These are phyloP conservation scores for Ustilago crameri DNA, from an alignment of 1,284 basidiomycete genomes.

Conservation along the genomic window DNA sequence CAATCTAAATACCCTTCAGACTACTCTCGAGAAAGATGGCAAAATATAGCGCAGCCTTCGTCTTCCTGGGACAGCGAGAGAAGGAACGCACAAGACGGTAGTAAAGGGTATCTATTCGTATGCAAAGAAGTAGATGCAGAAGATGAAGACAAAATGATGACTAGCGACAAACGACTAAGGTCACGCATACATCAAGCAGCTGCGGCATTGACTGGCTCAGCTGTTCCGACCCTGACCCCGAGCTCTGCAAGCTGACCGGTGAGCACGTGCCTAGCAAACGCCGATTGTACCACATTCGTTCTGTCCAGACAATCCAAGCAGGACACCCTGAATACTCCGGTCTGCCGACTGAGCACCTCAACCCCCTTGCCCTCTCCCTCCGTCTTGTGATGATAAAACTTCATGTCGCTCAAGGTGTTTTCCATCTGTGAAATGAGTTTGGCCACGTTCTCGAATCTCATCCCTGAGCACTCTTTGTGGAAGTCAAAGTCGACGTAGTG, in stretches of 20 bases:
- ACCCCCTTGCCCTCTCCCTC: slow-evolving; percentile 72
- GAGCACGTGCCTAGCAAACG: slow-evolving; percentile 85
- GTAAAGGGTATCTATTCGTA: no score
- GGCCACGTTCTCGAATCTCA: slow-evolving; percentile 74
- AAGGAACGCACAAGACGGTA: no score
- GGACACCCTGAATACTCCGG: slow-evolving; percentile 90
- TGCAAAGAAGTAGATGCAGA: no score
- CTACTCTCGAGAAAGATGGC: no score
- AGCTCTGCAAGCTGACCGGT: slow-evolving; percentile 73
- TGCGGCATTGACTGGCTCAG: not conserved
- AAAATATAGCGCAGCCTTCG: no score
- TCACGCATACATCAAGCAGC: slow-evolving; percentile 1
- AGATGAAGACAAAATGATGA: not conserved
- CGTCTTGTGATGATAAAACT: slow-evolving; percentile 70
- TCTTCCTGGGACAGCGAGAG: no score
- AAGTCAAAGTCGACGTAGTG: slow-evolving; percentile 98
- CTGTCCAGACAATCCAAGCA: slow-evolving; percentile 96
- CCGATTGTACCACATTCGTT: slow-evolving; percentile 96
- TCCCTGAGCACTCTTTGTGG: slow-evolving; percentile 79
- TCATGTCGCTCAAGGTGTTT: slow-evolving; percentile 75
- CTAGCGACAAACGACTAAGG: not conserved
- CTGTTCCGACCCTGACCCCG: slow-evolving; percentile 25
- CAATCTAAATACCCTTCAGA: no score
- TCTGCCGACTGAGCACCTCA: slow-evolving; percentile 72
- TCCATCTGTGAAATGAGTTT: slow-evolving; percentile 80